Evolutionary conservation across 441 rosid genomes (phyloP).

Genomic region (Hura crepitans): DNA sequence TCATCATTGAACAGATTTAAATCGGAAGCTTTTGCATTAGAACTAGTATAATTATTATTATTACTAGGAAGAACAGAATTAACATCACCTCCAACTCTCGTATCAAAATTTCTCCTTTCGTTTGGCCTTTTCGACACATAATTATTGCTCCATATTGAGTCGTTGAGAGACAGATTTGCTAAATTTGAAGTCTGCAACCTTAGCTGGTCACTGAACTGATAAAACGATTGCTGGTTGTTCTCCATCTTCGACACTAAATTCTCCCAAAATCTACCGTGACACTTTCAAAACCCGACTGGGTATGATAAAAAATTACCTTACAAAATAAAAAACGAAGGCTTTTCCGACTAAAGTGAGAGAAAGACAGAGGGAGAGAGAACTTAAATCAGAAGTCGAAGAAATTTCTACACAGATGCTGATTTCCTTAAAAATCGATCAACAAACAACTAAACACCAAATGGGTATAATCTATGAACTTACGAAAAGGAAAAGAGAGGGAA

Average conservation of each 20-base stretch:
- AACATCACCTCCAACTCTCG: constrained; percentile 53
- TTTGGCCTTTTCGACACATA: constrained; percentile 44
- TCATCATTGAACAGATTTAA: constrained; percentile 36
- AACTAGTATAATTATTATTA: constrained; percentile 10
- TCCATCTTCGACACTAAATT: constrained; percentile 39
- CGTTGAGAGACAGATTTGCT: constrained; percentile 71
- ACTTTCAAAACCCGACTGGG: constrained; percentile 9
- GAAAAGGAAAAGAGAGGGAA: background rate
- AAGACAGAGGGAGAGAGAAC: too few species aligned
- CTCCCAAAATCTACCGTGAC: background rate
- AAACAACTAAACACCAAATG: background rate
- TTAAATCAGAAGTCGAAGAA: too few species aligned
- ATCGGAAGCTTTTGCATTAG: constrained; percentile 26
- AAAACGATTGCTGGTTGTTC: constrained; percentile 74
- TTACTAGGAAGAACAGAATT: constrained; percentile 8
- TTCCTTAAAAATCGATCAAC: background rate
- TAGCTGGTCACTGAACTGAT: constrained; percentile 86
- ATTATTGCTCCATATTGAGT: constrained; percentile 77
- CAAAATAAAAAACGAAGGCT: background rate
- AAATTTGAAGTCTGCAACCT: constrained; percentile 53
- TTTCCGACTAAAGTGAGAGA: too few species aligned
- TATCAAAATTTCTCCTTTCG: constrained; percentile 68
- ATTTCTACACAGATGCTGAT: too few species aligned
- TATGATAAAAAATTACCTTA: background rate
- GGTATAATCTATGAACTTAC: background rate